Conservation (phyloP, 345 rosid genomes). For the Rhizophora apiculata region DNA sequence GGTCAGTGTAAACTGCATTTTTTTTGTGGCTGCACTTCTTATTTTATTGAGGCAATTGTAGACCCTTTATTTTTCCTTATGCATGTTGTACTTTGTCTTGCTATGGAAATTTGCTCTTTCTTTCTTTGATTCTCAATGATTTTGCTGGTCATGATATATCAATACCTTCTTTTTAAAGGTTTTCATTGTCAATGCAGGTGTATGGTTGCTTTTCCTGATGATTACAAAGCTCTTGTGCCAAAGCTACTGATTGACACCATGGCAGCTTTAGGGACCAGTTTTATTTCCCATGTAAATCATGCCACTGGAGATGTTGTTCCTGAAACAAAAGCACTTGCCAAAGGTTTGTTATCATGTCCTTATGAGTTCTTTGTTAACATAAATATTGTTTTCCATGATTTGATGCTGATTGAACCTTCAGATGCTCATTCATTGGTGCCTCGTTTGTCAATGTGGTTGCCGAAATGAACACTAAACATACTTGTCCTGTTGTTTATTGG, state of each 20-base stretch:
- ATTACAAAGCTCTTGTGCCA: slow-evolving; percentile 73
- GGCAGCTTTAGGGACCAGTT: slow-evolving; percentile 67
- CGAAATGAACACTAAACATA: neutral
- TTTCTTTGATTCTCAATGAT: neutral
- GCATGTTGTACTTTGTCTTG: too few relatives aligned
- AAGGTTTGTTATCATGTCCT: slow-evolving; percentile 44
- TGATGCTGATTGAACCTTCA: neutral
- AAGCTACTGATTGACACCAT: slow-evolving; percentile 80
- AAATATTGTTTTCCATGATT: slow-evolving; percentile 6
- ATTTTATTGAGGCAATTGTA: too few relatives aligned
- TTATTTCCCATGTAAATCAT: slow-evolving; percentile 78
- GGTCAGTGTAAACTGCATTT: too few relatives aligned
- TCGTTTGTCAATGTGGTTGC: neutral
- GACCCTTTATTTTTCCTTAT: too few relatives aligned
- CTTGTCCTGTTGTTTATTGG: too few relatives aligned
- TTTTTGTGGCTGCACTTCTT: too few relatives aligned
- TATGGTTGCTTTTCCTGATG: slow-evolving; percentile 90
- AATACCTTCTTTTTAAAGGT: neutral
- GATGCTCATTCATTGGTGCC: neutral
- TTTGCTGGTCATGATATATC: neutral
- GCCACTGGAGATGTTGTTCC: slow-evolving; percentile 90
- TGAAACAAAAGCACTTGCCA: slow-evolving; percentile 84
- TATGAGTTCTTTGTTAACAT: neutral
- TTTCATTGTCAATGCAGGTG: slow-evolving; percentile 52
- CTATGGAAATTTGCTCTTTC: too few relatives aligned